Base-by-base conservation (phyloP, 106 monocot species). In the Phalaenopsis equestris region DNA sequence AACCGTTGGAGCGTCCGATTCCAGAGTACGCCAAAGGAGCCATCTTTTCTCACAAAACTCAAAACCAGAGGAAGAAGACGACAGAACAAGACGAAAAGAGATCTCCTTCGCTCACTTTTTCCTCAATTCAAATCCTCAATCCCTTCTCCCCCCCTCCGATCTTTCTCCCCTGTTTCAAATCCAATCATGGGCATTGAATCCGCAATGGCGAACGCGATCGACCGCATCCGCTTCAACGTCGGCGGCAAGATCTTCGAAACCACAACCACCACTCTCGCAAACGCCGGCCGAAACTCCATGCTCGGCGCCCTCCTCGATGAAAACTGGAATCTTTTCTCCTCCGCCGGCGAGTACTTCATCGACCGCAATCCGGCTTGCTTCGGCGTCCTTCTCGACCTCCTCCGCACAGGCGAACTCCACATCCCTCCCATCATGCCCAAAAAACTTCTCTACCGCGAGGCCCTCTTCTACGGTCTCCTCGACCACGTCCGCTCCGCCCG, bases 221-320 rank as follows among this genome's bases (percentile, higher is more conserved):
- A 81, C 77, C 80, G 90, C 19, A 64, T 96, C 67, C 88, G 90
- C 4, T 88, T 96, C 90, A 96, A 96, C 82, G 93, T 93, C 24
- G 93, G 96, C 42, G 96, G 96, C 41, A 83, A 87, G 84, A 68
- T 88, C 65, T 91, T 96, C 84, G 96, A 96, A 83, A 96, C 96
- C 17, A 91, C 96, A 0, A 49, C 93, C 21, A 93, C 96, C 6
- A 96, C 93, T 17, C 86, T 96, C 58, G 90, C 88, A 10, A 83
- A 76, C 80, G 95, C 91, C 73, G 93, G 93, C 46, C 86, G 93
- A 38, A 30, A 88, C 16, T 96, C 95, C 48, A 93, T 96, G 93
- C 85, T 96, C 73, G 95, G 95, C 6, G 90, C 95, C 41, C 87
- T 93, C 55, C 77, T 96, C 49, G 91, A 93, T 67, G 86, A 87